These are phyloP conservation scores for Leptographium flavum DNA, from an alignment of 2,329 filamentous ascomycete species.

Conservation along the genomic window DNA sequence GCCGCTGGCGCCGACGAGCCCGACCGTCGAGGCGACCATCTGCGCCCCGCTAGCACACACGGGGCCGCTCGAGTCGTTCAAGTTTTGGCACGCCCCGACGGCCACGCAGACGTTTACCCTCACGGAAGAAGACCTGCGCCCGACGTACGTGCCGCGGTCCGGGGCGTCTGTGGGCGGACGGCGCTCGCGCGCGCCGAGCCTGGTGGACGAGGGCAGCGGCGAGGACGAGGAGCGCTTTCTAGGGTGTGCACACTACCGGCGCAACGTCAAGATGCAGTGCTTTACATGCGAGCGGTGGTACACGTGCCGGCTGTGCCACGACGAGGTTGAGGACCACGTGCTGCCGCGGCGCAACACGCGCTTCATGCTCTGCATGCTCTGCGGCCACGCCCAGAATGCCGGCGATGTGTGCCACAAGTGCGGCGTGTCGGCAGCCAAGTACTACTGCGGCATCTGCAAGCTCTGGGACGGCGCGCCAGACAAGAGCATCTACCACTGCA, in stretches of 20 bases:
- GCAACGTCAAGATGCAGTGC: constrained; percentile 94
- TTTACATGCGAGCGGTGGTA: constrained; percentile 85
- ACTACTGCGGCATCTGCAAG: constrained; percentile 91
- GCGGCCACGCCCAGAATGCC: constrained; percentile 69
- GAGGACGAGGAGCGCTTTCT: constrained; percentile 26
- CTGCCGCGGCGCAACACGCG: constrained; percentile 72
- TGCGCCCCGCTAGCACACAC: constrained; percentile 23
- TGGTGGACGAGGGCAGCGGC: constrained; percentile 12
- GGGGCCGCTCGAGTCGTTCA: constrained; percentile 37
- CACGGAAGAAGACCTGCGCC: constrained; percentile 46
- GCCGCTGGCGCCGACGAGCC: constrained; percentile 14
- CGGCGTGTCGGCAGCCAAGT: constrained; percentile 63
- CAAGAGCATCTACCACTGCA: constrained; percentile 91
- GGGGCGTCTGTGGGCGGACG: constrained; percentile 32
- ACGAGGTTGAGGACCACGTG: constrained; percentile 63
- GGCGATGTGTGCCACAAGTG: constrained; percentile 67
- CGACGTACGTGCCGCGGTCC: constrained; percentile 45
- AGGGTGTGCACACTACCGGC: constrained; percentile 84
- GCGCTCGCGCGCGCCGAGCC: constrained; percentile 10
- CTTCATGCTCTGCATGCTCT: constrained; percentile 97
- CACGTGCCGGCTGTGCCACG: constrained; percentile 88
- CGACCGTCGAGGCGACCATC: constrained; percentile 4
- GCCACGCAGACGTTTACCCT: constrained; percentile 31
- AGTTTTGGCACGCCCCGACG: constrained; percentile 38
- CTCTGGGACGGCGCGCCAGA: constrained; percentile 88